phyloP scores from a whole-genome alignment of 495 filamentous ascomycete genomes.

The Podospora fimiseda region DNA sequence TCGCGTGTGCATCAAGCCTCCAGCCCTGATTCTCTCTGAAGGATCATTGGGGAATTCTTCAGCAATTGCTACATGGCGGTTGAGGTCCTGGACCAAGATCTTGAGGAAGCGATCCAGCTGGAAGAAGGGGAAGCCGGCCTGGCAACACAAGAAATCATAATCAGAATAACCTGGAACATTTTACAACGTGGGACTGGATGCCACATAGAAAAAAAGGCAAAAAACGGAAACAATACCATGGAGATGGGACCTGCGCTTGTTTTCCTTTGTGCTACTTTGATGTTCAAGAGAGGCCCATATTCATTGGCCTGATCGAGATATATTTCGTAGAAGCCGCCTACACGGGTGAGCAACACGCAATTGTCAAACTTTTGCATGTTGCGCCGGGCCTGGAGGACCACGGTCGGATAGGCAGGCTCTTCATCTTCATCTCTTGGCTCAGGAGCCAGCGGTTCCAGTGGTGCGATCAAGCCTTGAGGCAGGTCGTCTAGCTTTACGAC shows the following conservation, averaged over 20 bases:
- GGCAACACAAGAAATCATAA: conserved; percentile 16
- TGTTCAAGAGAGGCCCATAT: conserved; percentile 73
- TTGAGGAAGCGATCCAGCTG: conserved; percentile 90
- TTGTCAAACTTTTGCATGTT: conserved; percentile 88
- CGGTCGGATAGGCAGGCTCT: conserved; percentile 68
- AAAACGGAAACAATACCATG: conserved; percentile 53
- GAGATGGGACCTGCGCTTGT: conserved; percentile 67
- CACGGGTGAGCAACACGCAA: conserved; percentile 81
- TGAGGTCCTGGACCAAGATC: conserved; percentile 82
- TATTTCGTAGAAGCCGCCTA: conserved; percentile 94
- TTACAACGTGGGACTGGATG: neutral
- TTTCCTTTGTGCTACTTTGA: conserved; percentile 81
- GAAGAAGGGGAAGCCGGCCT: conserved; percentile 89
- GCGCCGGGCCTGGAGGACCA: conserved; percentile 79
- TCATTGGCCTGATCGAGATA: conserved; percentile 93
- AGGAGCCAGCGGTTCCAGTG: conserved; percentile 14
- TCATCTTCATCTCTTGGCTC: conserved; percentile 28
- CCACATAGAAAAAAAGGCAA: conserved; percentile 1
- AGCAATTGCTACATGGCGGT: conserved; percentile 84
- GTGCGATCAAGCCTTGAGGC: conserved; percentile 51
- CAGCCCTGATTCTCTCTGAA: conserved; percentile 59
- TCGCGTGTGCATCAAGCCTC: conserved; percentile 75
- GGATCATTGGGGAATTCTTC: conserved; percentile 78
- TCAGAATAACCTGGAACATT: conserved; percentile 25
- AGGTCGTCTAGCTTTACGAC: conserved; percentile 57